These are phyloP conservation scores for Globisporangium abappressorium DNA, from an alignment of 352 stramenopile genomes.

Conservation along the genomic window DNA sequence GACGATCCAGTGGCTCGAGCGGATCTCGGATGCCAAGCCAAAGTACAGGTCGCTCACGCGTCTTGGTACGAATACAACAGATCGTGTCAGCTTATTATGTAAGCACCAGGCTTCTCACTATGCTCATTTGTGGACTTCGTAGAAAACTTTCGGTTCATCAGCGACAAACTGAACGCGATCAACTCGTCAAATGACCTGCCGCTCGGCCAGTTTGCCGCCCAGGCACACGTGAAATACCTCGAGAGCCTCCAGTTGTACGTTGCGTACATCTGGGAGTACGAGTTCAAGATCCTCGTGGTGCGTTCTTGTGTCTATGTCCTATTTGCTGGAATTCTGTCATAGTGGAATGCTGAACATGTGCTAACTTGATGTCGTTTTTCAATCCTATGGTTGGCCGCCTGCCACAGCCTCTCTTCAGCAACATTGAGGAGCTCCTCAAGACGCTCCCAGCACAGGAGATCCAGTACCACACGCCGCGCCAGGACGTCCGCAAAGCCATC, in stretches of 20 bases:
- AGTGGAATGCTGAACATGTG: neutral
- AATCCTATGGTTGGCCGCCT: neutral
- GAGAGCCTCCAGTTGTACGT: conserved; percentile 50
- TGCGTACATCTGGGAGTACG: conserved; percentile 63
- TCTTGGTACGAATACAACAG: conserved; percentile 32
- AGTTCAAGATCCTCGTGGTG: conserved; percentile 62
- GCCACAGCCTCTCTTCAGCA: conserved; percentile 43
- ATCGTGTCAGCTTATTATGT: neutral
- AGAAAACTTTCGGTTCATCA: conserved; percentile 75
- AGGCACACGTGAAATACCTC: conserved; percentile 38
- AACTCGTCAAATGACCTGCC: conserved; percentile 45
- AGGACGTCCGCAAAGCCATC: conserved; percentile 51
- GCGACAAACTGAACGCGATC: conserved; percentile 45
- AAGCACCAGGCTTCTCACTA: too few species aligned
- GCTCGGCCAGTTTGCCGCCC: conserved; percentile 46
- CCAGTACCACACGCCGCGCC: conserved; percentile 58
- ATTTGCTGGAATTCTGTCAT: neutral
- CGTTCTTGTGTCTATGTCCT: neutral
- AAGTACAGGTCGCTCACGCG: conserved; percentile 66
- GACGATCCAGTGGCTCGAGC: conserved; percentile 72
- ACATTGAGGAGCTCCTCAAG: conserved; percentile 50
- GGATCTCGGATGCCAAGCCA: conserved; percentile 53
- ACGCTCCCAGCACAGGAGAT: conserved; percentile 61
- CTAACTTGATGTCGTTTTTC: neutral
- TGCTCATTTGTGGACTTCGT: neutral